Evolutionary conservation across 441 rosid genomes (phyloP).

Genomic region (Iberis amara): DNA sequence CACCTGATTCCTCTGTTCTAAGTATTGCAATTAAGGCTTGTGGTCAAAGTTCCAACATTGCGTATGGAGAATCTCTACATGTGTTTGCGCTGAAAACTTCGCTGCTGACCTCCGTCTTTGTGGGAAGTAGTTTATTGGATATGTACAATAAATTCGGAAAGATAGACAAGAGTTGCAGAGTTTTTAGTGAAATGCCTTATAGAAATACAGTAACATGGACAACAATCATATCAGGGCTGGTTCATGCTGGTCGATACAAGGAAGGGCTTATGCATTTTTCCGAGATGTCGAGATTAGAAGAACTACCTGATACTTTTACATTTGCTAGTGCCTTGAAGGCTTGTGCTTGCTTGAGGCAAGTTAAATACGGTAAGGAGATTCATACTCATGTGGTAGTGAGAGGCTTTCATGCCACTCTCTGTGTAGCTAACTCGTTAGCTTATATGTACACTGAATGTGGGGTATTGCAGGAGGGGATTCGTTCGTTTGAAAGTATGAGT

Average conservation of each 20-base stretch:
- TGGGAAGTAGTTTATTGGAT: conserved; percentile 62
- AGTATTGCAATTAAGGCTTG: conserved; percentile 75
- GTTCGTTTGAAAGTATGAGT: conserved; percentile 58
- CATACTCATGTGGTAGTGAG: conserved; percentile 56
- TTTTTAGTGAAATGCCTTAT: conserved; percentile 61
- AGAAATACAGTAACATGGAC: conserved; percentile 83
- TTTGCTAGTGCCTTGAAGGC: conserved; percentile 73
- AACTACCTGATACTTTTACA: conserved; percentile 47
- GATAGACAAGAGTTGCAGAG: conserved; percentile 41
- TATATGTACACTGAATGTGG: conserved; percentile 83
- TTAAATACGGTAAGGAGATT: conserved; percentile 66
- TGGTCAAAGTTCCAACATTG: conserved; percentile 39
- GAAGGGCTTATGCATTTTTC: conserved; percentile 59
- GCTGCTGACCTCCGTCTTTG: conserved; percentile 58
- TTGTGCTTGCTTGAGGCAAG: conserved; percentile 56
- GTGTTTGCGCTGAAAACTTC: conserved; percentile 51
- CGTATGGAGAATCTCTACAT: conserved; percentile 60
- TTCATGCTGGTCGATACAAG: conserved; percentile 47
- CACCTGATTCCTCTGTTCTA: conserved; percentile 55
- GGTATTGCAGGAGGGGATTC: conserved; percentile 50
- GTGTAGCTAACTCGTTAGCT: conserved; percentile 66
- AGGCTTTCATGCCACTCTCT: conserved; percentile 46
- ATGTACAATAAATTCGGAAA: conserved; percentile 60
- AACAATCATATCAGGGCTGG: conserved; percentile 70
- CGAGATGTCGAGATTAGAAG: conserved; percentile 52